Evolutionary conservation across 495 filamentous ascomycete genomes (phyloP), one percentile per base, ranked within the genome.

Genomic region (Trichocladium uniseriatum): DNA sequence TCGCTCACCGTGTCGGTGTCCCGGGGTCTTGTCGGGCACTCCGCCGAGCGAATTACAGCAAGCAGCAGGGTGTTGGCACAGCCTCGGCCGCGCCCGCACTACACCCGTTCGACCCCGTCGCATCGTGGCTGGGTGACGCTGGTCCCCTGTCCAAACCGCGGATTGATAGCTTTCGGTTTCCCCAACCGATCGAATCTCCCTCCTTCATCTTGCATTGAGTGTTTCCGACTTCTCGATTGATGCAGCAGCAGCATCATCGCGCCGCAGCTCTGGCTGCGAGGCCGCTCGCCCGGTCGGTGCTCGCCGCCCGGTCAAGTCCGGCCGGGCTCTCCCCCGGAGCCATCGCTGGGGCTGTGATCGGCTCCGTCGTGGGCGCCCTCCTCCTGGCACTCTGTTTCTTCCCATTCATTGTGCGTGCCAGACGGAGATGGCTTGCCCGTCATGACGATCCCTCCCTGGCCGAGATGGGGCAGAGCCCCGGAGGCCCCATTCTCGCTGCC

Each of bases 331-430:
- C 60, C 24, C 51, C 55, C 34, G 60, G 64, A 18, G 56, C 55
- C 42, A 64, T 67, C 45, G 66, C 64, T 22, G 66, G 66, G 51
- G 60, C 58, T 55, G 61, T 63, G 53, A 46, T 69, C 37, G 66
- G 66, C 13, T 59, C 58, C 6, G 55, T 66, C 16, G 47, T 63
- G 41, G 66, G 61, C 37, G 56, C 51, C 29, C 50, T 55, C 43
- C 54, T 69, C 39, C 44, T 69, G 24, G 49, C 61, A 20, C 40
- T 65, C 27, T 65, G 63, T 45, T 16, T 63, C 37, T 55, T 63
- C 18, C 66, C 63, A 46, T 63, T 64, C 52, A 42, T 65, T 42
- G 44, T 69, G 46, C 58, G 60, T 14, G 61, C 60, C 28, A 40
- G 58, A 35, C 63, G 59, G n/a, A 42, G 51, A 19, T 43, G 60